phyloP scores from a whole-genome alignment of 2,329 filamentous ascomycete species.

The Xylaria sp. region DNA sequence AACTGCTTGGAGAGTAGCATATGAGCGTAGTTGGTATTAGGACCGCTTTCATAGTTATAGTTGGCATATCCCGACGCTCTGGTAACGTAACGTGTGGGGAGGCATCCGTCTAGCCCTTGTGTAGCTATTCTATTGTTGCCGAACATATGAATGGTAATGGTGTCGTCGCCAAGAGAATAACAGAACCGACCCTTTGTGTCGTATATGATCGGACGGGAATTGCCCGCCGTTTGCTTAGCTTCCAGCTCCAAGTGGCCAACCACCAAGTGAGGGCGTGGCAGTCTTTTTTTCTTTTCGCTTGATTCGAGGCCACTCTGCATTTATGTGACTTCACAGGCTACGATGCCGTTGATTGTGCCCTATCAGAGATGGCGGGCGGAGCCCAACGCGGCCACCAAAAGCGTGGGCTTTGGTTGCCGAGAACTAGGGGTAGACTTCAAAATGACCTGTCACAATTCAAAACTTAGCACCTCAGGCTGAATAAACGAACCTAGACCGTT shows the following conservation, averaged over 20 bases:
- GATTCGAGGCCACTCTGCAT: not conserved
- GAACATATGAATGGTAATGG: not conserved
- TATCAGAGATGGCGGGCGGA: not conserved
- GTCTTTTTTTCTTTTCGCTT: not conserved
- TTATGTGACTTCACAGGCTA: not conserved
- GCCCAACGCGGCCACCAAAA: not conserved
- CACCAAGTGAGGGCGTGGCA: not conserved
- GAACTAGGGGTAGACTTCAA: not conserved
- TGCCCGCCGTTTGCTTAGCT: not conserved
- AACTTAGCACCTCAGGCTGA: not conserved
- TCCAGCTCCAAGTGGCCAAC: conserved; percentile 15
- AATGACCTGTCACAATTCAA: not conserved
- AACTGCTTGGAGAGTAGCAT: not conserved
- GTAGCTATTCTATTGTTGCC: not conserved
- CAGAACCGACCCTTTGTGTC: not conserved
- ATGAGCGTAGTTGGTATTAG: not conserved
- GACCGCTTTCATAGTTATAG: not conserved
- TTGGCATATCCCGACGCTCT: conserved; percentile 14
- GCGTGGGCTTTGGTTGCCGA: not conserved
- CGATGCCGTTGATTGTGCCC: not conserved
- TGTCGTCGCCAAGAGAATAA: conserved; percentile 19
- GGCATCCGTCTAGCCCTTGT: not conserved
- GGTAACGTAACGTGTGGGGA: conserved; percentile 16
- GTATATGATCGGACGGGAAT: conserved; percentile 5
- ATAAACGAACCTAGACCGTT: not conserved